phyloP scores from a whole-genome alignment of 2,329 filamentous ascomycete species.

The Teratosphaeria nubilosa region DNA sequence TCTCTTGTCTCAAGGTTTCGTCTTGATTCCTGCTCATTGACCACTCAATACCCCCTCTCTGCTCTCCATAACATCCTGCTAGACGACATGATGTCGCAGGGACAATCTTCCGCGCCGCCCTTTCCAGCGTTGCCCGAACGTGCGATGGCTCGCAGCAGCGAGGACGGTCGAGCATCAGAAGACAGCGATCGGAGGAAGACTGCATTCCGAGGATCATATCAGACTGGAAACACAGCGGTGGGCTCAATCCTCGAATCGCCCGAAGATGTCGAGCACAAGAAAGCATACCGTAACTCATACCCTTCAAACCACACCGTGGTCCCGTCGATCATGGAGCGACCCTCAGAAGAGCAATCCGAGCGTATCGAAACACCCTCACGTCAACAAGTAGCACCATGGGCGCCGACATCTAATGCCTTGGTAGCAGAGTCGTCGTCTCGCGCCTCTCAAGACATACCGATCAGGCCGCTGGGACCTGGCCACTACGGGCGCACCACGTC shows the following conservation, averaged over 20 bases:
- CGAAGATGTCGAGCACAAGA: conserved; percentile 1
- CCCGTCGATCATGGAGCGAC: conserved; percentile 1
- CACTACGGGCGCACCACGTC: conserved; percentile 1
- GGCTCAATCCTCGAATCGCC: neutral
- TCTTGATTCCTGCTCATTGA: neutral
- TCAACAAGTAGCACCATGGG: conserved; percentile 1
- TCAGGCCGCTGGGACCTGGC: neutral
- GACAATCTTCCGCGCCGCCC: neutral
- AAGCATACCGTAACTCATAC: conserved; percentile 1
- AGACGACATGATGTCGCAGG: neutral
- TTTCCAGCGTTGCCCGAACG: neutral
- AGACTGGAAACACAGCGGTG: neutral
- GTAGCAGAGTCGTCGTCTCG: neutral
- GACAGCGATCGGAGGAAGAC: neutral
- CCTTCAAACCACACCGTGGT: conserved; percentile 1
- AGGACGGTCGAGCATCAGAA: neutral
- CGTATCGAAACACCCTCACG: neutral
- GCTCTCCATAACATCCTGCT: neutral
- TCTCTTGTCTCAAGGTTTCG: neutral
- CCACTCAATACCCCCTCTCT: neutral
- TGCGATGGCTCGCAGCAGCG: neutral
- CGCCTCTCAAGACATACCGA: neutral
- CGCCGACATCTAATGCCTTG: neutral
- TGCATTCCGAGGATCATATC: neutral
- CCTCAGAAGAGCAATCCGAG: neutral